phyloP scores from a whole-genome alignment of 1,284 basidiomycete species.

The Pseudozyma tsukubaensis region DNA sequence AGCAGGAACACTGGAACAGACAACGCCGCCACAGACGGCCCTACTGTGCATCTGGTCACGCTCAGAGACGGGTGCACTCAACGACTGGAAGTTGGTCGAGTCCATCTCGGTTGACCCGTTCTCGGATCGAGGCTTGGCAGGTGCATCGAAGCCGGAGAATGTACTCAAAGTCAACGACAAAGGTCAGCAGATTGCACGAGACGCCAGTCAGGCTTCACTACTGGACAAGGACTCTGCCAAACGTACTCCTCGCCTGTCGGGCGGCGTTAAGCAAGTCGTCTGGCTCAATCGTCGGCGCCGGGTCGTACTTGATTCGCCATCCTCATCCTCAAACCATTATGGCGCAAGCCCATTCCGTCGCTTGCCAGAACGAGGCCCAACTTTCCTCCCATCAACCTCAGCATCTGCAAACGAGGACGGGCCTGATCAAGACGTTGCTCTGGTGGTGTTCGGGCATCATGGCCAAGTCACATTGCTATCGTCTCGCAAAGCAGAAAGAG shows the following conservation, averaged over 20 bases:
- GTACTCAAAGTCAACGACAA: slow-evolving; percentile 46
- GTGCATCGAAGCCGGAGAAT: slow-evolving; percentile 16
- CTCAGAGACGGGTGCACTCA: slow-evolving; percentile 34
- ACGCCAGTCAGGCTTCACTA: slow-evolving; percentile 16
- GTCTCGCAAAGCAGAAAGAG: slow-evolving; percentile 20
- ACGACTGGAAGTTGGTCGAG: slow-evolving; percentile 44
- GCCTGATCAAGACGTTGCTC: slow-evolving; percentile 30
- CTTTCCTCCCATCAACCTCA: slow-evolving; percentile 6
- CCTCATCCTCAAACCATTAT: slow-evolving; percentile 19
- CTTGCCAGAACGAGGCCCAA: slow-evolving; percentile 28
- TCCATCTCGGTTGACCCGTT: slow-evolving; percentile 11
- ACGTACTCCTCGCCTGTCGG: slow-evolving; percentile 4
- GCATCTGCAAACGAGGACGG: slow-evolving; percentile 14
- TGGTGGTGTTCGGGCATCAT: slow-evolving; percentile 39
- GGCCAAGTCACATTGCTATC: slow-evolving; percentile 39
- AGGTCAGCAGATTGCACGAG: slow-evolving; percentile 21
- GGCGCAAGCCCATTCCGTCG: slow-evolving; percentile 26
- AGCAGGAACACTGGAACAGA: background rate
- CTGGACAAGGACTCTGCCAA: slow-evolving; percentile 1
- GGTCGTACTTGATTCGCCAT: slow-evolving; percentile 19
- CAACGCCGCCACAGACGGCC: slow-evolving; percentile 3
- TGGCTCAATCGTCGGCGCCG: slow-evolving; percentile 43
- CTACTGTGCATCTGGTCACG: slow-evolving; percentile 48
- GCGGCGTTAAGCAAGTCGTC: slow-evolving; percentile 21
- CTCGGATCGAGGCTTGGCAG: background rate